Conservation (phyloP, 2,329 filamentous ascomycete species). For the Ophiostoma perfectum region DNA sequence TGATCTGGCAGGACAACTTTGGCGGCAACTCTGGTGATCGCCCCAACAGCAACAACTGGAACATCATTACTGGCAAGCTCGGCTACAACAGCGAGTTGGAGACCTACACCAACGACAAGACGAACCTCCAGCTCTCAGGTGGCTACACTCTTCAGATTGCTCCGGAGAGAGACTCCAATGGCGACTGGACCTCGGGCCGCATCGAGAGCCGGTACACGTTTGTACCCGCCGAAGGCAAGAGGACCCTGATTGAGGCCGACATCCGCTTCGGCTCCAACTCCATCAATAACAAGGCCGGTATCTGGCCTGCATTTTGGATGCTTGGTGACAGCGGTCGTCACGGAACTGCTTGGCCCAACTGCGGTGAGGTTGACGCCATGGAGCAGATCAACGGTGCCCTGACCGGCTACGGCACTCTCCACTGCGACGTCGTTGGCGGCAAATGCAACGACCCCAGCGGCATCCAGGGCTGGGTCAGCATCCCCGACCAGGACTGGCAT, state of each 20-base stretch:
- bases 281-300: conserved; percentile 40
- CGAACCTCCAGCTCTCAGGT: conserved; percentile 48
- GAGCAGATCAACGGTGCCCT: conserved; percentile 46
- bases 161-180: conserved; percentile 33
- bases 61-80: conserved; percentile 40
- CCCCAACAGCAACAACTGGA: conserved; percentile 41
- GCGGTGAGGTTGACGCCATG: conserved; percentile 50
- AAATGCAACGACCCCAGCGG: conserved; percentile 47
- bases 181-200: conserved; percentile 47
- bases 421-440: conserved; percentile 45
- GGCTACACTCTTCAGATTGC: conserved; percentile 49
- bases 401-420: conserved; percentile 42
- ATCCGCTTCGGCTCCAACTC: conserved; percentile 42
- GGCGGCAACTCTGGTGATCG: conserved; percentile 36
- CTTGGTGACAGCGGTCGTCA: conserved; percentile 43
- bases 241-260: conserved; percentile 41
- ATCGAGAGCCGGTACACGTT: conserved; percentile 46
- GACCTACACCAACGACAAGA: conserved; percentile 40
- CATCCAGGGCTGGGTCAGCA: conserved; percentile 33
- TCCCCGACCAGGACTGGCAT: conserved; percentile 47
- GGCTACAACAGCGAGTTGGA: conserved; percentile 47
- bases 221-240: conserved; percentile 38
- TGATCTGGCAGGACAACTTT: conserved; percentile 45
- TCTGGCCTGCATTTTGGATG: conserved; percentile 54
- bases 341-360: conserved; percentile 43